A percentile compares a stretch with the other conserved stretches of the same genome.
Evolutionary conservation across 2,329 filamentous ascomycete genomes (phyloP).

Genomic region (Hortaea sp.): DNA sequence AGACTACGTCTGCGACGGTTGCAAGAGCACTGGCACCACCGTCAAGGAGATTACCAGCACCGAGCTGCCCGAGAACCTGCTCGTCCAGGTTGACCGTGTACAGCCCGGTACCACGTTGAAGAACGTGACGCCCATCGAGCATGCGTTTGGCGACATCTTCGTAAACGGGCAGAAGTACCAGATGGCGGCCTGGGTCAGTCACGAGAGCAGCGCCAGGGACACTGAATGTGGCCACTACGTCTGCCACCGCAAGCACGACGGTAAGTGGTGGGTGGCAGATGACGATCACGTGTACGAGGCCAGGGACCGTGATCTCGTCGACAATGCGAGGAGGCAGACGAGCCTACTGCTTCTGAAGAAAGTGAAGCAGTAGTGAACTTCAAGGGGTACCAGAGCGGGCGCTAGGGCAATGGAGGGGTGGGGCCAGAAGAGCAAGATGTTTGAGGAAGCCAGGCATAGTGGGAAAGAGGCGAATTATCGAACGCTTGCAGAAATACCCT

Average conservation of each 20-base stretch:
- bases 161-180: constrained; percentile 3
- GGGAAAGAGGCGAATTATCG: too few species aligned
- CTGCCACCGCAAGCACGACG: constrained; percentile 3
- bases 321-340: constrained; percentile 2
- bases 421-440: too few species aligned
- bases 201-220: neutral
- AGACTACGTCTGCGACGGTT: neutral
- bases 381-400: too few species aligned
- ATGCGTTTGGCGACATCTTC: neutral
- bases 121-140: neutral
- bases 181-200: constrained; percentile 6
- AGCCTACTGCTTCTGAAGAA: constrained; percentile 6
- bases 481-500: too few species aligned
- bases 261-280: constrained; percentile 4
- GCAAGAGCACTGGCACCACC: neutral
- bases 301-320: neutral
- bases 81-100: constrained; percentile 5
- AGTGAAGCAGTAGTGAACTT: neutral
- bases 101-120: neutral
- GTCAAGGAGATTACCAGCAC: neutral
- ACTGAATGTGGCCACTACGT: constrained; percentile 8
- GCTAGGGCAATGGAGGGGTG: too few species aligned
- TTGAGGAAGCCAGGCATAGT: too few species aligned
- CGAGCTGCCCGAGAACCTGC: constrained; percentile 3
- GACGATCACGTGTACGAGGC: constrained; percentile 1